Base-by-base conservation (phyloP, 805 yeast genomes). In the Starmerella geochares region DNA sequence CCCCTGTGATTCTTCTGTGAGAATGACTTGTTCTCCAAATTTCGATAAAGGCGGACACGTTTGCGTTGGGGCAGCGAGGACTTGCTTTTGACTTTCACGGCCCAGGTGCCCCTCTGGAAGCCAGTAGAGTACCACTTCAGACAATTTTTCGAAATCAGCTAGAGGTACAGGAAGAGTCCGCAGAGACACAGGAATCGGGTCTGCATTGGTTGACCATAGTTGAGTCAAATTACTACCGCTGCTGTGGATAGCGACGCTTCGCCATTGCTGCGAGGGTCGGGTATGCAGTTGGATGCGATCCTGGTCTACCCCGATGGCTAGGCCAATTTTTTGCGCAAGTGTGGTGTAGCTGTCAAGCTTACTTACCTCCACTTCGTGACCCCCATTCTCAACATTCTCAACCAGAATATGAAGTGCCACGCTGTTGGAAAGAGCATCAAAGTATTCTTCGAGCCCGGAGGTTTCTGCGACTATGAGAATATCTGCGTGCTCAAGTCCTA, bases 81-180 rank as follows among this genome's bases (percentile, higher is more conserved):
- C 71, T 47, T 87, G 73, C 36, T 83, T 94, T 58, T 73, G 76
- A 43, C 73, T n/a, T 19, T 40, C 49, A 13, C 14, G 48, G 2
- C 41, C 50, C 48, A 49, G 37, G 71, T 54, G 74, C 10, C 85
- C 84, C 39, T 78, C 78, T 1, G 81, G 77, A 37, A 88, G 69
- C 90, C 94, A 86, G 47, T 73, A 72, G 19, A 90, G 70, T 47
- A 73, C 77, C 37, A 88, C 66, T 4, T 78, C 65, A 51, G 77
- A 77, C 79, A 86, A 75, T 54, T 75, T 79, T 65, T 92, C 98
- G 59, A 82, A 75, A 54, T 86, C 94, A 31, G 70, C 73, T 48
- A 90, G 68, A 1, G 88, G 78, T 39, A 87, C 79, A 41, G 79
- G 83, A 60, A 92, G 71, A 1, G 82, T 66, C 60, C 90, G 96